Evolutionary conservation across 225 moss, liverwort and hornwort species (phyloP).

Genomic region (Rhytidiadelphus loreus): DNA sequence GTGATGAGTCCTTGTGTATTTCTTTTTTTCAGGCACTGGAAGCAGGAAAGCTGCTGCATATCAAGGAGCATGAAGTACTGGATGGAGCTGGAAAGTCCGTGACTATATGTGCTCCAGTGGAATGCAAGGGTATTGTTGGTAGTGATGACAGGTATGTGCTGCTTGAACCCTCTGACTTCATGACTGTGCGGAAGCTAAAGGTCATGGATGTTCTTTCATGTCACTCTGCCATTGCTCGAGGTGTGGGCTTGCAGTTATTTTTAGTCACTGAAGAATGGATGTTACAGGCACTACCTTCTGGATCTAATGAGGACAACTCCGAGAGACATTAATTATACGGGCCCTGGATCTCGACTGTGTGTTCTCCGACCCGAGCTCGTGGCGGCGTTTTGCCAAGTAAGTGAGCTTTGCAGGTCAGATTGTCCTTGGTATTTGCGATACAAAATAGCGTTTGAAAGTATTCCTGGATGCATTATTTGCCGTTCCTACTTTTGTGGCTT

Average conservation of each 20-base stretch:
- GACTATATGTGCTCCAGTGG: conserved; percentile 93
- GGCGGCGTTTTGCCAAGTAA: conserved; percentile 77
- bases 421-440: background rate
- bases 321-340: conserved; percentile 74
- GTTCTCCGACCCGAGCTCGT: conserved; percentile 83
- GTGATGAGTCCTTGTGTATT: background rate
- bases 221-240: background rate
- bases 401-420: background rate
- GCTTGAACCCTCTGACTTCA: background rate
- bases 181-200: background rate
- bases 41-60: conserved; percentile 80
- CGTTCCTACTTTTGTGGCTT: background rate
- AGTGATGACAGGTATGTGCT: conserved; percentile 83
- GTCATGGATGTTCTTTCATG: background rate
- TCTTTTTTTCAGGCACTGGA: conserved; percentile 48
- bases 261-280: background rate
- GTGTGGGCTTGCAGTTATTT: background rate
- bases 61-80: conserved; percentile 84
- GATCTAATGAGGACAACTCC: conserved; percentile 97
- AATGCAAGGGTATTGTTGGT: conserved; percentile 96
- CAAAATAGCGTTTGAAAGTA: background rate
- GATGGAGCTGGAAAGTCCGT: conserved; percentile 71
- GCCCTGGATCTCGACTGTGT: conserved; percentile 77
- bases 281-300: conserved; percentile 79
- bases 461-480: background rate